Base-by-base conservation (phyloP, 257 asterid genomes). In the Solanum corneliomulleri region DNA sequence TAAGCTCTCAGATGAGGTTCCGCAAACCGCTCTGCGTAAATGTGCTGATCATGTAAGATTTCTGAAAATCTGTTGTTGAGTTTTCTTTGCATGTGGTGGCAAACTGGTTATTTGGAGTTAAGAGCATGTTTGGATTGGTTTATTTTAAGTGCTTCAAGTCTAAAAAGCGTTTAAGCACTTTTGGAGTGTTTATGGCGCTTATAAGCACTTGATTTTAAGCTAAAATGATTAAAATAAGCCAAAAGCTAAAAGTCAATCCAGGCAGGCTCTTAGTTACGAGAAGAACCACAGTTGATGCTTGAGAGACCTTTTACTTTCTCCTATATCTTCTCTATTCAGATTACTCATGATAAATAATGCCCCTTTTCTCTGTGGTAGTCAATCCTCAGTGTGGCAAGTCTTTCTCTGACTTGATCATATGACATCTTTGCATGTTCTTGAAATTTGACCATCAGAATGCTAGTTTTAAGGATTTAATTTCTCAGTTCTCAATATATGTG, bases 1-100 rank as follows among this genome's bases (percentile, higher is more conserved):
- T 47, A 97, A 95, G 87, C 91, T 95, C 86, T 93, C 97, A 7
- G 93, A 92, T 60, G 98, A 93, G 88, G 92, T 97, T 87, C 85
- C 91, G 2, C 93, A 92, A 89, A 90, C 85, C 70, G 95, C 97
- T 47, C 78, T 94, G 90, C 96, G 86, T 44, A 90, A 87, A 71
- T 97, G 98, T 89, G 98, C 96, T 37, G 98, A 94, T 89, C 95
- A 93, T 94, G 99, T 95, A 87, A 56, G 58, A 44, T 83, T 82
- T 21, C 42, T 49, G 78, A 23, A 49, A 29, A 80, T 80, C n/a
- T 31, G 3, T 10, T 15, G 42, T 31, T 6, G 85, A 80, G 42
- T 80, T 16, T 25, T 78, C 27, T 29, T 80, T 47, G 27, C 12
- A 25, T 77, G 41, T 77, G 84, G 39, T 44, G 25, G 41, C 39